Base-by-base conservation (phyloP, 805 yeast species). In the Hanseniaspora mollemarum region DNA sequence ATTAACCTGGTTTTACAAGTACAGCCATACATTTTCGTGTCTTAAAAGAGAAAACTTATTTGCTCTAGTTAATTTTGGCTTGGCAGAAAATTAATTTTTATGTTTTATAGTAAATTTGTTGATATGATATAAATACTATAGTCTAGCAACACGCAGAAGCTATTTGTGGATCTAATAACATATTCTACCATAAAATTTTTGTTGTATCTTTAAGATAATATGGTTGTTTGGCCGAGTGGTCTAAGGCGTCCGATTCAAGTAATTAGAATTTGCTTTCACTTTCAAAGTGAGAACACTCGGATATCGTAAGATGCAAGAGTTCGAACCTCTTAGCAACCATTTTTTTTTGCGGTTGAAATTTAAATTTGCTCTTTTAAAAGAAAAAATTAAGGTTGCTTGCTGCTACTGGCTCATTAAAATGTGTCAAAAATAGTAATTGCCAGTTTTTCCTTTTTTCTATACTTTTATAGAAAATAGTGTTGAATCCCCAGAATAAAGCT, bases 221-320 rank as follows among this genome's bases (percentile, higher is more conserved):
- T 40, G 51, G 51, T 48, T 48, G 51, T 48, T 48, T 48, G 51
- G 51, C 51, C 51, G 51, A 48, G 51, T 31, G 51, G 51, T 48
- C 51, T 48, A 48, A 48, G 51, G 51, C 51, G 51, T 48, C 51
- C 51, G 51, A 48, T 48, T 48, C 51, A 48, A 48, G 51, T 48
- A 48, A 48, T 48, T 48, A 40, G 51, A 48, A 48, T 48, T 48
- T 48, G 19, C 51, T 48, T 48, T 48, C 45, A 33, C 39, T 48
- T 25, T 25, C 18, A 24, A 7, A 22, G 12, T 48, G 15, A 40
- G 51, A 48, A 48, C 29, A 46, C 51, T 48, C 51, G 51, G 51
- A 48, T 48, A 48, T 48, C 51, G 51, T 40, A 48, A 48, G 51
- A 48, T 48, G 51, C 51, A 48, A 40, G 51, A 48, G 51, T 48